These are phyloP conservation scores for Heliosperma pusillum DNA, from an alignment of 148 eudicot genomes.

Conservation along the genomic window DNA sequence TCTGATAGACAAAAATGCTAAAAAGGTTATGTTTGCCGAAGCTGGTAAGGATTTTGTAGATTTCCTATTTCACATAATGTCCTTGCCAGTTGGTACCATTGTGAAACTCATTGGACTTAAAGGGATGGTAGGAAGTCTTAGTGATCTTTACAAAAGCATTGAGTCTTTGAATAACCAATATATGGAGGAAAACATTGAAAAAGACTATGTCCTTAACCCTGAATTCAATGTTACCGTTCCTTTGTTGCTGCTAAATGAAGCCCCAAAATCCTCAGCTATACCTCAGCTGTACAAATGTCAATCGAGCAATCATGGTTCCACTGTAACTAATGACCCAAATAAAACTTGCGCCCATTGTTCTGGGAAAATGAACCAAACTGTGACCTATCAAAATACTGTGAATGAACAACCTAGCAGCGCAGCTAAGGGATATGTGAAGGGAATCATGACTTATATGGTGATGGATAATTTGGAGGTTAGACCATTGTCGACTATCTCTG, in stretches of 20 bases:
- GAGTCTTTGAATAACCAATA: slow-evolving; percentile 7
- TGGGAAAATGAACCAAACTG: not conserved
- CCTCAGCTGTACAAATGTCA: not conserved
- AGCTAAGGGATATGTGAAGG: slow-evolving; percentile 11
- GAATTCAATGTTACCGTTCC: slow-evolving; percentile 1
- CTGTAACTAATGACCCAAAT: slow-evolving; percentile 3
- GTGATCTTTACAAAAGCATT: slow-evolving; percentile 17
- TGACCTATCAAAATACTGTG: not conserved
- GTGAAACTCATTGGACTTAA: slow-evolving; percentile 15
- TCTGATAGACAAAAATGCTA: slow-evolving; percentile 18
- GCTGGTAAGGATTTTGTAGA: slow-evolving; percentile 35
- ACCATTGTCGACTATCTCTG: slow-evolving; percentile 15
- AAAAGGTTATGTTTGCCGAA: slow-evolving; percentile 34
- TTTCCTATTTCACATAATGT: slow-evolving; percentile 30
- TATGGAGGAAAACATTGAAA: not conserved
- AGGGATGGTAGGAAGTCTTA: slow-evolving; percentile 22
- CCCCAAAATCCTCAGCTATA: not conserved
- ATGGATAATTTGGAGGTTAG: slow-evolving; percentile 25
- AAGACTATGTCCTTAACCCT: slow-evolving; percentile 15
- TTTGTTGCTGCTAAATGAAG: slow-evolving; percentile 10
- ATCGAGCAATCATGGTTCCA: not conserved
- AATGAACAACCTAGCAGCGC: not conserved
- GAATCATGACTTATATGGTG: slow-evolving; percentile 20
- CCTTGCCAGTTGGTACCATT: slow-evolving; percentile 28
- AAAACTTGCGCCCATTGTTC: not conserved